These are phyloP conservation scores for Stygiomarasmius scandens DNA, from an alignment of 1,284 basidiomycete genomes.

Conservation along the genomic window DNA sequence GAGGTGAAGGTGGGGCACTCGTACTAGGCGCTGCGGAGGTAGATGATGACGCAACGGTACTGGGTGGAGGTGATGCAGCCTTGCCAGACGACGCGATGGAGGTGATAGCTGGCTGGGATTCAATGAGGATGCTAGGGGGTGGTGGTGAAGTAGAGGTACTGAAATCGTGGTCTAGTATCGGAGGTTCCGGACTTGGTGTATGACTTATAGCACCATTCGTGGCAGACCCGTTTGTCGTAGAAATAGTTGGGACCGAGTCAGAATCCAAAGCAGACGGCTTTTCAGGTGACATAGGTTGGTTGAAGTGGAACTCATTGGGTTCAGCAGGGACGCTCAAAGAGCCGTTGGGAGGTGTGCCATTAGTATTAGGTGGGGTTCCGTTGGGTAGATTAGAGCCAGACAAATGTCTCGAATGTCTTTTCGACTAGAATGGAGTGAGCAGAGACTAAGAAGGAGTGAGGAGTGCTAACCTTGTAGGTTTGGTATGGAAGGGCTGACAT, in stretches of 20 bases:
- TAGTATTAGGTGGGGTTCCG: neutral
- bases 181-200: neutral
- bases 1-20: slow-evolving; percentile 24
- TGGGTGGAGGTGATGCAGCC: slow-evolving; percentile 4
- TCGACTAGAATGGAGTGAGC: slow-evolving; percentile 49
- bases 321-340: neutral
- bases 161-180: neutral
- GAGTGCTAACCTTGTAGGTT: slow-evolving; percentile 62
- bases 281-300: slow-evolving; percentile 16
- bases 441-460: slow-evolving; percentile 7
- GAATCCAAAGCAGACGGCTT: slow-evolving; percentile 7
- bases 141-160: neutral
- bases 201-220: slow-evolving; percentile 8
- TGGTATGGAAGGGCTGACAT: slow-evolving; percentile 59
- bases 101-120: neutral
- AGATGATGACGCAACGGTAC: slow-evolving; percentile 13
- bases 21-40: slow-evolving; percentile 22
- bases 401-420: slow-evolving; percentile 38
- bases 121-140: neutral
- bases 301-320: neutral
- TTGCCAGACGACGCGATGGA: neutral
- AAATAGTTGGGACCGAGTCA: slow-evolving; percentile 8
- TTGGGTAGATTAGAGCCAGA: neutral
- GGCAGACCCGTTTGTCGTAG: neutral
- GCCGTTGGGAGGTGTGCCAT: neutral